Conservation (phyloP, 768 basidiomycete genomes). For the Rhodotorula toruloides region DNA sequence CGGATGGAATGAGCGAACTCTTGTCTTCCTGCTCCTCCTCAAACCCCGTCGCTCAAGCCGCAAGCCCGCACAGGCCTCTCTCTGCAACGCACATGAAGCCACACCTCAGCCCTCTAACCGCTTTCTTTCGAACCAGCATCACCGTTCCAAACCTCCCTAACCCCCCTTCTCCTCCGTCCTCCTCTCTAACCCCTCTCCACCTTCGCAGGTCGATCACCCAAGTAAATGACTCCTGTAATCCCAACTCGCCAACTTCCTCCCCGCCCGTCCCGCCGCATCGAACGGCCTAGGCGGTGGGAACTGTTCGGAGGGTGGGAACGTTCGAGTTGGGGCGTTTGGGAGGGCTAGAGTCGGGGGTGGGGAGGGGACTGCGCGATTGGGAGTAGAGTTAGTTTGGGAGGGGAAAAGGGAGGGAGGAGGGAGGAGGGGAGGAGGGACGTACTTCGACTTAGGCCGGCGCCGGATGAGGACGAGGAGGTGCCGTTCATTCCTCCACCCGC, state of each 20-base stretch:
- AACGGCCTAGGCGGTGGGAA: constrained; percentile 37
- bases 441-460: not conserved
- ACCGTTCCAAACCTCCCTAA: no score
- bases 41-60: no score
- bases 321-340: constrained; percentile 35
- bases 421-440: not conserved
- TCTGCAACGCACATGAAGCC: no score
- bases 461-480: not conserved
- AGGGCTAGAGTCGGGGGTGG: constrained; percentile 21
- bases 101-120: no score
- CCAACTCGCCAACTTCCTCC: constrained; percentile 21
- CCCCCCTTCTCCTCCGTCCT: not conserved
- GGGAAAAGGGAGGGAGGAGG: not conserved
- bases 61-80: no score
- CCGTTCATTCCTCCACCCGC: not conserved
- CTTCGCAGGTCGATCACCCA: not conserved
- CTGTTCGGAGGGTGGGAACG: constrained; percentile 23
- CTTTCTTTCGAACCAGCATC: no score
- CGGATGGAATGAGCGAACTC: no score
- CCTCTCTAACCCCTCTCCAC: not conserved
- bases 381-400: no score
- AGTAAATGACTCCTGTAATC: constrained; percentile 32
- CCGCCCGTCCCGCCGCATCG: constrained; percentile 2
- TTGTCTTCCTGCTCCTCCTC: no score
- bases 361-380: constrained; percentile 18